Evolutionary conservation across 2,329 filamentous ascomycete species (phyloP), one percentile per base, ranked within the genome.

Genomic region (Rhinocladiella mackenziei): DNA sequence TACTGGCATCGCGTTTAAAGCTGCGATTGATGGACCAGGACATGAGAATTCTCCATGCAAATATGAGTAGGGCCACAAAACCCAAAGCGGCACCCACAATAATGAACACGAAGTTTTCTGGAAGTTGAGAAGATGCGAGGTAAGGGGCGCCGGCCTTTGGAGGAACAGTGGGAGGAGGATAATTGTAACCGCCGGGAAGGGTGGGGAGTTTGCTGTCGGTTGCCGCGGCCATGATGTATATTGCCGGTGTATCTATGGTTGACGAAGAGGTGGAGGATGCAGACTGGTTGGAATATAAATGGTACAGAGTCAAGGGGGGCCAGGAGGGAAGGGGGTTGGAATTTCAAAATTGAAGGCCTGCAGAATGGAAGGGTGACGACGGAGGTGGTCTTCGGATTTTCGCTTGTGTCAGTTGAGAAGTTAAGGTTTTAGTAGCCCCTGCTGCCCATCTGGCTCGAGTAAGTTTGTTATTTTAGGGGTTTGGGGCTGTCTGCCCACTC

Each of bases 71-170:
- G 8, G 81, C 87, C 53, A 96, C 79, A 54, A 89, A 83, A 11
- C 87, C 92, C 5, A 98, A 77, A 19, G 88, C 83, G 18, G 89
- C 85, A 33, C 92, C 92, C 1, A 97, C 92, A 15, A 82, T 84
- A 58, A 98, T 98, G 70, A 98, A 98, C 47, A 98, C 84, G 3
- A 91, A 96, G 42, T 92, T 92, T 60, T 97, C 86, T 2, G 92
- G 92, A 8, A 89, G 74, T 40, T 69, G 82, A 1, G 89, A 94
- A 59, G 83, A 81, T 61, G 89, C 83, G 87, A 97, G 95, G 63
- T 87, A 98, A 11, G 91, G 89, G 4, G 92, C 92, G 60, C 84
- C 79, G 28, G 78, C 75, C 2, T 86, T 95, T 18, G 89, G 85
- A 5, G 92, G 92, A 2, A 97, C 83, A 18, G 80, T 77, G 3